Percentiles rank a stretch among this genome's conserved stretches.
Conservation (phyloP, 2,329 filamentous ascomycete genomes). For the Ophiocordyceps australis region DNA sequence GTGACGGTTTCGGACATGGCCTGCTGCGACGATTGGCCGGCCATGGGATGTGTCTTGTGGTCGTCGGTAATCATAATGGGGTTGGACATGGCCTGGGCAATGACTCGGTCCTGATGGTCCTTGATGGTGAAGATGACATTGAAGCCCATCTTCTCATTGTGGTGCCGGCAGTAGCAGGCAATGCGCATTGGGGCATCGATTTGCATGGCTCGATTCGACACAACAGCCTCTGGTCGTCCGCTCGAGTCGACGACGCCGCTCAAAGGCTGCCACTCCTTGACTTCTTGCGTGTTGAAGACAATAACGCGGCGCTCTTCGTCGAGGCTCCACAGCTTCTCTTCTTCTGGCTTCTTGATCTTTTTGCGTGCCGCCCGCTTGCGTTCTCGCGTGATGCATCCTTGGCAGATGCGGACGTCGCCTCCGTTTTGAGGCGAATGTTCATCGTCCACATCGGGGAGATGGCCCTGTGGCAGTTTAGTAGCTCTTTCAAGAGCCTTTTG, state of each 20-base stretch:
- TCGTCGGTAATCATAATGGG: slow-evolving; percentile 97
- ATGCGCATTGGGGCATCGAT: slow-evolving; percentile 88
- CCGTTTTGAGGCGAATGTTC: slow-evolving; percentile 65
- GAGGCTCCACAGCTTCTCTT: slow-evolving; percentile 72
- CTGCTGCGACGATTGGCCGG: slow-evolving; percentile 9
- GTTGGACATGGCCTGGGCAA: slow-evolving; percentile 71
- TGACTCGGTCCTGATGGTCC: slow-evolving; percentile 54
- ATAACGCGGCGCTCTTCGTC: slow-evolving; percentile 70
- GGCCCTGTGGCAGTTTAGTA: slow-evolving; percentile 18
- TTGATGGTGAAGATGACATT: slow-evolving; percentile 88
- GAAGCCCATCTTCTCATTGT: slow-evolving; percentile 85
- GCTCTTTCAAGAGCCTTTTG: slow-evolving; percentile 48
- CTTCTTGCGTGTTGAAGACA: slow-evolving; percentile 78
- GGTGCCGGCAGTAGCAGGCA: slow-evolving; percentile 90
- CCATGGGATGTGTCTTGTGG: slow-evolving; percentile 60
- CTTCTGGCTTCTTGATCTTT: slow-evolving; percentile 82
- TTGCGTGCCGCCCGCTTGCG: slow-evolving; percentile 81
- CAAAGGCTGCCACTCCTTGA: slow-evolving; percentile 64
- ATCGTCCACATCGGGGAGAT: slow-evolving; percentile 23
- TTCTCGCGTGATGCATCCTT: slow-evolving; percentile 81
- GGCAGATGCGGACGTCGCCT: slow-evolving; percentile 84
- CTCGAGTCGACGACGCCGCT: slow-evolving; percentile 27
- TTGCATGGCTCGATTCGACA: slow-evolving; percentile 45
- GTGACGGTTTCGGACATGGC: slow-evolving; percentile 10
- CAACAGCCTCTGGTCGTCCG: slow-evolving; percentile 24